Percentiles rank a stretch among this genome's conserved stretches.
Conservation (phyloP, 495 filamentous ascomycete genomes). For the Hyaloscypha finlandica region DNA sequence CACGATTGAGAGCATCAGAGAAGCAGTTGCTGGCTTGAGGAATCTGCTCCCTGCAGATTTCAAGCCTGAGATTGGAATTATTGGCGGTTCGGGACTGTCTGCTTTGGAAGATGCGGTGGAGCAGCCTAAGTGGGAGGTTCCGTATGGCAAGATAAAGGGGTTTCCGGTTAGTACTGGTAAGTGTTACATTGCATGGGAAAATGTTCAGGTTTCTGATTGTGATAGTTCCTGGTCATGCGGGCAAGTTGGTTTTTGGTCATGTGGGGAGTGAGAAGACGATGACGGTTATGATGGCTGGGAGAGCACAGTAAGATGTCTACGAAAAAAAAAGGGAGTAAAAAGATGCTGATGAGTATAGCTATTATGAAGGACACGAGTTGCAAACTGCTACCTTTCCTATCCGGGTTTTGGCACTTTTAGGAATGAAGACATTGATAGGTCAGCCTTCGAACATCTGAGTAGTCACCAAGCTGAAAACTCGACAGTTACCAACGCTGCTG, state of each 20-base stretch:
- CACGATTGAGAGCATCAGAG: slow-evolving; percentile 40
- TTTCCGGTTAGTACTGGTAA: slow-evolving; percentile 68
- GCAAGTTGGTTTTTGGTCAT: slow-evolving; percentile 71
- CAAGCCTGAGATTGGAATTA: slow-evolving; percentile 64
- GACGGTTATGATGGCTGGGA: slow-evolving; percentile 71
- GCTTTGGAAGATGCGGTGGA: slow-evolving; percentile 64
- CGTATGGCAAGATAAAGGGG: slow-evolving; percentile 64
- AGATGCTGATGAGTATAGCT: slow-evolving; percentile 47
- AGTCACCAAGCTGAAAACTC: slow-evolving; percentile 25
- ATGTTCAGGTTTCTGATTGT: too few relatives aligned
- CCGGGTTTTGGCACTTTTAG: slow-evolving; percentile 68
- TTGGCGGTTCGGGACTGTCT: slow-evolving; percentile 74
- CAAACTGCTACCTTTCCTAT: slow-evolving; percentile 69
- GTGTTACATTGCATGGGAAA: slow-evolving; percentile 13
- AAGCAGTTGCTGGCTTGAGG: slow-evolving; percentile 44
- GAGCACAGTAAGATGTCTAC: slow-evolving; percentile 65
- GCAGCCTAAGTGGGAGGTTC: slow-evolving; percentile 55
- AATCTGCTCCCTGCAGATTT: slow-evolving; percentile 46
- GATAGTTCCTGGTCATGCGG: slow-evolving; percentile 57
- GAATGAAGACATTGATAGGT: slow-evolving; percentile 66
- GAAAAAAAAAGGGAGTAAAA: slow-evolving; percentile 5
- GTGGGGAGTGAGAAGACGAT: slow-evolving; percentile 55
- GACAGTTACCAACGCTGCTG: slow-evolving; percentile 75
- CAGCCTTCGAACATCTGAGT: slow-evolving; percentile 28
- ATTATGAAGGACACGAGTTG: slow-evolving; percentile 76